These are phyloP conservation scores for Chlorella sorokiniana DNA, from an alignment of 139 green algal genomes.

Conservation along the genomic window DNA sequence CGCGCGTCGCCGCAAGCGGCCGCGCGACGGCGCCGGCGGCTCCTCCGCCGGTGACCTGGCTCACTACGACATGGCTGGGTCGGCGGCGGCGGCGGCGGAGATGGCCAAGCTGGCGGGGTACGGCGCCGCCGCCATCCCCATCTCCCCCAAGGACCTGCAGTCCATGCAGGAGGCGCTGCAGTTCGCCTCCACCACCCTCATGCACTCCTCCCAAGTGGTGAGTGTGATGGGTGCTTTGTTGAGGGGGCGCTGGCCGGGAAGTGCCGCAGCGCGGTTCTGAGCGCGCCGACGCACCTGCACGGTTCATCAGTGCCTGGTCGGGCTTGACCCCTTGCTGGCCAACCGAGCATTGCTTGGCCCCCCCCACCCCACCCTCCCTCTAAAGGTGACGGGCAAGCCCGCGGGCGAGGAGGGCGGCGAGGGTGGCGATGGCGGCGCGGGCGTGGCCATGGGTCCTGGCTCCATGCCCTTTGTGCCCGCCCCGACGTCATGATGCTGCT, in stretches of 20 bases:
- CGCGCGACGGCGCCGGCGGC: background rate
- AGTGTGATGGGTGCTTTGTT: no score
- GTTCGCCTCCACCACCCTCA: constrained; percentile 28
- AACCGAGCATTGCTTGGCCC: no score
- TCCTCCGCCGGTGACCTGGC: background rate
- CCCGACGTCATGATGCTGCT: constrained; percentile 37
- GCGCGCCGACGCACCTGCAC: background rate
- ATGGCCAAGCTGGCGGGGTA: constrained; percentile 3
- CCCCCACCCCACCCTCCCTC: background rate
- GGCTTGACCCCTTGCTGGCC: no score
- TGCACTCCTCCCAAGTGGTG: constrained; percentile 10
- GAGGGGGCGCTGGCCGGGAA: no score
- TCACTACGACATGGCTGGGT: background rate
- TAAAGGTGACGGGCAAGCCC: background rate
- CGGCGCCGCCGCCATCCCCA: background rate
- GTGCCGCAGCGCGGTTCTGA: background rate
- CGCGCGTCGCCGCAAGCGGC: constrained; percentile 40
- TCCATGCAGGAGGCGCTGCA: constrained; percentile 44
- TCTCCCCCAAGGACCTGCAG: background rate
- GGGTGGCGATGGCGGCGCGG: background rate
- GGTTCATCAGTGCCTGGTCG: background rate
- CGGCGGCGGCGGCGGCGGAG: background rate
- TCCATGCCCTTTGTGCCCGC: constrained; percentile 38
- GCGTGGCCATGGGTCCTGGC: background rate
- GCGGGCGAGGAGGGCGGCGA: background rate